These are phyloP conservation scores for Saxispiralis lemnorum DNA, from an alignment of 495 filamentous ascomycete genomes.

Conservation along the genomic window DNA sequence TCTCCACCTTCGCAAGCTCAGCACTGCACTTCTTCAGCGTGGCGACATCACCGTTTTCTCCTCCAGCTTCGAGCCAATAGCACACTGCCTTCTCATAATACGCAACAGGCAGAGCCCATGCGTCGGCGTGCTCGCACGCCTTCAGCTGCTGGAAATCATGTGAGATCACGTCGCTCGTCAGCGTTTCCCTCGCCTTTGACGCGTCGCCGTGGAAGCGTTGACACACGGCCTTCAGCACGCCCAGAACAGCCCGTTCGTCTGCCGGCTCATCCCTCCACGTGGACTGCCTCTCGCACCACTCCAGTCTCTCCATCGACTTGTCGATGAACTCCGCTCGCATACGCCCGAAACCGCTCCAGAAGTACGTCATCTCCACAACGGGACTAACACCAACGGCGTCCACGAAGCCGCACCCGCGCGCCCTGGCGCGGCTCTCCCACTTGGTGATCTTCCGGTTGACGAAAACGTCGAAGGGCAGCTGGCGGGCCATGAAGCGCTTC, in stretches of 20 bases:
- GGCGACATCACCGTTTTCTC: slow-evolving; percentile 26
- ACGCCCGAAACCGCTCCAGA: slow-evolving; percentile 72
- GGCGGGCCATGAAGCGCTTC: slow-evolving; percentile 75
- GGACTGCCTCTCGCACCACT: slow-evolving; percentile 44
- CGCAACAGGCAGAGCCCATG: slow-evolving; percentile 65
- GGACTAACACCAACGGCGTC: slow-evolving; percentile 77
- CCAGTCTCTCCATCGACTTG: slow-evolving; percentile 40
- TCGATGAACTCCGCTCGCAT: slow-evolving; percentile 52
- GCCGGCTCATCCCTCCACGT: slow-evolving; percentile 39
- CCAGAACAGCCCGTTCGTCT: slow-evolving; percentile 59
- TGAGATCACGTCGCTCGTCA: slow-evolving; percentile 41
- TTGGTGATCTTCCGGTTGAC: slow-evolving; percentile 70
- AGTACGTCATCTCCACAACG: slow-evolving; percentile 83
- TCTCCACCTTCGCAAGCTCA: slow-evolving; percentile 60
- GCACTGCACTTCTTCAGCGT: slow-evolving; percentile 48
- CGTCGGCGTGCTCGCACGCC: slow-evolving; percentile 32
- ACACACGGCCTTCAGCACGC: slow-evolving; percentile 49
- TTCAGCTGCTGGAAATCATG: slow-evolving; percentile 45
- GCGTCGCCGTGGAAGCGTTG: slow-evolving; percentile 42
- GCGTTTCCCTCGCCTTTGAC: slow-evolving; percentile 43
- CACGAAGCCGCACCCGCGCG: slow-evolving; percentile 47
- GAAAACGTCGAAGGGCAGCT: slow-evolving; percentile 81
- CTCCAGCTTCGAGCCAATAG: slow-evolving; percentile 47
- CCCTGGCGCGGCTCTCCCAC: slow-evolving; percentile 67
- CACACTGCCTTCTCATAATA: slow-evolving; percentile 80